These are phyloP conservation scores for Penicillium cosmopolitanum DNA, from an alignment of 495 filamentous ascomycete genomes.

Conservation along the genomic window DNA sequence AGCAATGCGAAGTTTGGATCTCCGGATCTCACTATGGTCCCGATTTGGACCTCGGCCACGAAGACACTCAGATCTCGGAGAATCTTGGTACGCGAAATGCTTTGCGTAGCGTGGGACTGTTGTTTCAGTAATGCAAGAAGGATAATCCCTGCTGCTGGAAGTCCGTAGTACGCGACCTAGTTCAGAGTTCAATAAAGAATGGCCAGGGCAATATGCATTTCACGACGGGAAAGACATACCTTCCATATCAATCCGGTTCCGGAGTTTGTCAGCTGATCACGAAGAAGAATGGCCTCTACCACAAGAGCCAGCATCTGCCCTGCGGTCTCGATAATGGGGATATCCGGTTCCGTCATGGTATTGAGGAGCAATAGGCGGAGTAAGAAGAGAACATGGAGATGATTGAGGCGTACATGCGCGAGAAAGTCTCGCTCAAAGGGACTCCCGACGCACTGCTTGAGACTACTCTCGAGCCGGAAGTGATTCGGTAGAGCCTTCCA, in stretches of 20 bases:
- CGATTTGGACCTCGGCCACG: slow-evolving; percentile 42
- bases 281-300: slow-evolving; percentile 41
- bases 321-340: slow-evolving; percentile 33
- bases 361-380: slow-evolving; percentile 35
- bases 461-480: slow-evolving; percentile 30
- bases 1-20: slow-evolving; percentile 43
- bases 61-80: slow-evolving; percentile 43
- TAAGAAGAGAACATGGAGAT: slow-evolving; percentile 46
- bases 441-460: slow-evolving; percentile 28
- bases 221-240: slow-evolving; percentile 20
- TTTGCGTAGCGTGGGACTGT: slow-evolving; percentile 15
- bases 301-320: slow-evolving; percentile 41
- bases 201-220: neutral
- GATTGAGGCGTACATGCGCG: slow-evolving; percentile 41
- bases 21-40: slow-evolving; percentile 34
- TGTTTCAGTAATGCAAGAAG: slow-evolving; percentile 40
- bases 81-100: slow-evolving; percentile 27
- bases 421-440: slow-evolving; percentile 42
- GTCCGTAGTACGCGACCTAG: slow-evolving; percentile 45
- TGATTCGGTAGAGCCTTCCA: slow-evolving; percentile 33
- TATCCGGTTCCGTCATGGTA: slow-evolving; percentile 38
- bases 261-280: slow-evolving; percentile 44
- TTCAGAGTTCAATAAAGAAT: neutral
- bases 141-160: slow-evolving; percentile 46
- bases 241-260: slow-evolving; percentile 49